Conservation (phyloP, 2,329 filamentous ascomycete species). For the Thelonectria rubi region DNA sequence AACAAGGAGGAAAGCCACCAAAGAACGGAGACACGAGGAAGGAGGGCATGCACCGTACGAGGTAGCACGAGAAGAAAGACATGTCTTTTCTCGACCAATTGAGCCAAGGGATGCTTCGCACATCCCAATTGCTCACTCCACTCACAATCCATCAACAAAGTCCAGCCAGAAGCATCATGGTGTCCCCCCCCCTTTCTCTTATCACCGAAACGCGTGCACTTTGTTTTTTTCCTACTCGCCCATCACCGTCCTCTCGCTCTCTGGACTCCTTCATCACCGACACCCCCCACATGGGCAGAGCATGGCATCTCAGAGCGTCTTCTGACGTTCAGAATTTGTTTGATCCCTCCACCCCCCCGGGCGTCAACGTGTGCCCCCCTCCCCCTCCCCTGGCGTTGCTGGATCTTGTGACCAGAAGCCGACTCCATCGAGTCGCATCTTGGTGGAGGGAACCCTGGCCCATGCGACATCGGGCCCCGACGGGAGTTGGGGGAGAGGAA, state of each 20-base stretch:
- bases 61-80: no score
- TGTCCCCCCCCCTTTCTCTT: conserved; percentile 6
- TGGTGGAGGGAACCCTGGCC: conserved; percentile 30
- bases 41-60: not conserved
- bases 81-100: not conserved
- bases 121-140: conserved; percentile 2
- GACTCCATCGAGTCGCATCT: conserved; percentile 39
- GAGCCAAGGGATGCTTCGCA: not conserved
- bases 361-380: conserved; percentile 16
- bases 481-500: not conserved
- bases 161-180: conserved; percentile 9
- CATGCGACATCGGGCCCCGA: conserved; percentile 39
- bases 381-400: conserved; percentile 28
- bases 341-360: not conserved
- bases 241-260: not conserved
- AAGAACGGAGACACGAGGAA: conserved; percentile 1
- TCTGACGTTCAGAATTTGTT: not conserved
- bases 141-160: conserved; percentile 5
- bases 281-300: conserved; percentile 29
- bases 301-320: conserved; percentile 26
- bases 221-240: conserved; percentile 7
- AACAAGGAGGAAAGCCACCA: conserved; percentile 13
- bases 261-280: conserved; percentile 2
- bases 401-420: conserved; percentile 42
- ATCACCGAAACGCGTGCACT: conserved; percentile 27